A percentile compares a stretch with the other conserved stretches of the same genome.
Conservation (phyloP, 2,329 filamentous ascomycete genomes). For the Pseudogymnoascus sp. region DNA sequence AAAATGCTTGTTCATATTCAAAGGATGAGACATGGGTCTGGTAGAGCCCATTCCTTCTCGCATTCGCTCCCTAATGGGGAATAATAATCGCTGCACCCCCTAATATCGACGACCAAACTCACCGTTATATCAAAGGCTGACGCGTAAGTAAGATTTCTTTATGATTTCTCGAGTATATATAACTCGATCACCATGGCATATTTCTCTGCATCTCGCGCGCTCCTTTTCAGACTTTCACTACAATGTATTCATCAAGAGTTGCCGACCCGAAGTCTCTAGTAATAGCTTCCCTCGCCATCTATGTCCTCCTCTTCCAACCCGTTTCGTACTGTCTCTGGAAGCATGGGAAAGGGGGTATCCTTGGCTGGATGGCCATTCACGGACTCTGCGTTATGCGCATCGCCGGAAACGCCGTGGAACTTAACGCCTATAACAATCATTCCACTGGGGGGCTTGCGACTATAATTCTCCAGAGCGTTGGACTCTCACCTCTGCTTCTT, state of each 20-base stretch:
- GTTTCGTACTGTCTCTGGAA: conserved; percentile 12
- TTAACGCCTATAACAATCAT: conserved; percentile 6
- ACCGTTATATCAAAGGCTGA: not conserved
- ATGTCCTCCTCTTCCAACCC: conserved; percentile 10
- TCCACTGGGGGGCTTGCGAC: not conserved
- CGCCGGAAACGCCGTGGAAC: conserved; percentile 4
- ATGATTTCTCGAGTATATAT: not conserved
- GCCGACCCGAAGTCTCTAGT: not conserved
- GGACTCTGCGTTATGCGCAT: not conserved
- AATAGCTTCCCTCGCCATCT: conserved; percentile 8
- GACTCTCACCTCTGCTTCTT: conserved; percentile 18
- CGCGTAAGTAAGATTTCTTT: not conserved
- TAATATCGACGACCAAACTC: not conserved
- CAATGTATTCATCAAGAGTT: not conserved
- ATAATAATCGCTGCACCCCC: not conserved
- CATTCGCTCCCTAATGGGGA: not conserved
- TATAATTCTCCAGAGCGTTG: conserved; percentile 15
- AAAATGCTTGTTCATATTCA: not conserved
- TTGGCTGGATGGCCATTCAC: conserved; percentile 11
- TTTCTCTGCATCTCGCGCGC: not conserved
- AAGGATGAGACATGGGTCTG: not conserved
- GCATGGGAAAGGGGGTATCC: conserved; percentile 11
- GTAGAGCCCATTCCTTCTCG: not conserved
- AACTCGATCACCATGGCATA: not conserved
- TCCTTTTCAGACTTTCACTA: not conserved